A percentile compares a stretch with the other conserved stretches of the same genome.
Conservation (phyloP, 192 early-diverging fungal genomes). For the Entomortierella lignicola region DNA sequence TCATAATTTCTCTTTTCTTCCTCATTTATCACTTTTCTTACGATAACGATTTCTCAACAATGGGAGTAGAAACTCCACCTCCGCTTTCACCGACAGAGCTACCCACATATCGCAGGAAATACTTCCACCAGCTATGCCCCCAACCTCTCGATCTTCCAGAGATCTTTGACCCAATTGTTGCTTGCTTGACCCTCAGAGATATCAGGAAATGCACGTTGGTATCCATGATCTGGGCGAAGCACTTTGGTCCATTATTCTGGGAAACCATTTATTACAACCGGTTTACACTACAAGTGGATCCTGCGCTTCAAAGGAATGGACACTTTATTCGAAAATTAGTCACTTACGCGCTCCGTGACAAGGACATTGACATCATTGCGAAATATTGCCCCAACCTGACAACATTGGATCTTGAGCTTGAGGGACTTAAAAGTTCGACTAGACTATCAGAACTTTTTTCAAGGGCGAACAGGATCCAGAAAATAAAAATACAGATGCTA, state of each 20-base stretch:
- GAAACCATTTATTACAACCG: constrained; percentile 12
- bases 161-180: constrained; percentile 6
- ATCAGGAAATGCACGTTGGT: constrained; percentile 21
- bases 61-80: not conserved
- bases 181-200: constrained; percentile 1
- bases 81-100: not conserved
- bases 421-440: not conserved
- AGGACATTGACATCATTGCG: constrained; percentile 3
- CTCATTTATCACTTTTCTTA: too few relatives aligned
- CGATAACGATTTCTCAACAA: too few relatives aligned
- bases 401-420: not conserved
- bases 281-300: not conserved
- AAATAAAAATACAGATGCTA: not conserved
- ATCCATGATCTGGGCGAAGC: constrained; percentile 10
- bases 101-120: constrained; percentile 2
- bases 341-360: constrained; percentile 10
- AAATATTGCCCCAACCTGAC: not conserved
- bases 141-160: constrained; percentile 28
- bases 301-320: not conserved
- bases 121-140: constrained; percentile 25
- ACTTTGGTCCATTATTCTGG: constrained; percentile 31
- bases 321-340: constrained; percentile 11
- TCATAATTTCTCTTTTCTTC: too few relatives aligned
- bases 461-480: not conserved
- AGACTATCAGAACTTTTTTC: not conserved